Base-by-base conservation (phyloP, 192 early-diverging fungal genomes). In the Backusella psychrophila region DNA sequence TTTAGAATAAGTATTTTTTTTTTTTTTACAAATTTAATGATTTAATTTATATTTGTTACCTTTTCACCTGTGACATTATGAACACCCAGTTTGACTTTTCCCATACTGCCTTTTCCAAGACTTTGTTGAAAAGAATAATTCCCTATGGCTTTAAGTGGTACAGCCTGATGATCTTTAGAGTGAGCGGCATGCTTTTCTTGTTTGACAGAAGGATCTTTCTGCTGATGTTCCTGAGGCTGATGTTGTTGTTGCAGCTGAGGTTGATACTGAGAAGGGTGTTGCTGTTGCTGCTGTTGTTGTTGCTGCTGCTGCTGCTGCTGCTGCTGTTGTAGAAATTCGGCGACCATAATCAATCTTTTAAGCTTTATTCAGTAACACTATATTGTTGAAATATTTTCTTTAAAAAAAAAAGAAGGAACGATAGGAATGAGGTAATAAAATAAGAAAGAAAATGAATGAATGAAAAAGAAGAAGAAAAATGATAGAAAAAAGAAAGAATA, bases 41-140 rank as follows among this genome's bases (percentile, higher is more conserved):
- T 7, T 35, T 35, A 41, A 19, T 29, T 66, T 46, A 49, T 42
- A 23, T 19, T 23, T 31, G 44, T 77, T 78, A 93, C 94, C 84
- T 95, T 91, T 78, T 96, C 94, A 35, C 93, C 92, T 38, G 93
- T 96, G 26, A 91, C 85, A 44, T 85, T 87, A 78, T 96, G 90
- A 23, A 92, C 82, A 63, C 95, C 97, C 14, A 98, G 85, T 80
- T 98, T 98, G 77, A 99, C 97, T 82, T 98, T 99, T 72, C 96
- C 97, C 93, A 96, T 96, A 78, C 92, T 94, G 19, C 97, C 97
- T 66, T 95, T 93, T 35, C 97, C 97, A 53, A 99, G 86, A 1
- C 95, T 98, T 79, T 96, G 94, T 72, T 89, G 86, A 67, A 99
- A 88, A 74, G 87, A 87, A 84, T 96, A 98, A 66, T 91, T 87